phyloP scores from a whole-genome alignment of 2,329 filamentous ascomycete genomes.

The Ophioceras dolichostomum region DNA sequence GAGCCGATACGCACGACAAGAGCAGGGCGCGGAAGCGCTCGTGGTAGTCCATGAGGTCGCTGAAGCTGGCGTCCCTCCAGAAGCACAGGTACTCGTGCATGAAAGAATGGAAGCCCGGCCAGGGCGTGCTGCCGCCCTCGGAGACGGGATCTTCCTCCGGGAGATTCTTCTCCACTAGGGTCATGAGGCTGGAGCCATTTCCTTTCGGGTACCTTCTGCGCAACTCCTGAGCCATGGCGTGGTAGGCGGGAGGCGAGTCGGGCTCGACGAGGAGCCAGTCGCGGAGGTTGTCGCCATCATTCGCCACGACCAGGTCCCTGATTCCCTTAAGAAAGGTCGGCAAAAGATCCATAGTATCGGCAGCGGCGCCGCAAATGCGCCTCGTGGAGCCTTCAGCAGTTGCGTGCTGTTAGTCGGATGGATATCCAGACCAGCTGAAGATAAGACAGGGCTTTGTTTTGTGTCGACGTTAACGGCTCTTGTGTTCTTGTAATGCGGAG shows the following conservation, averaged over 20 bases:
- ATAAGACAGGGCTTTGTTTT: no score
- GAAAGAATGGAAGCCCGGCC: slow-evolving; percentile 68
- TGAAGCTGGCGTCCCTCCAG: slow-evolving; percentile 67
- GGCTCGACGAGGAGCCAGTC: slow-evolving; percentile 67
- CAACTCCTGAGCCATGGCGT: slow-evolving; percentile 55
- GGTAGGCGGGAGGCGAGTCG: slow-evolving; percentile 53
- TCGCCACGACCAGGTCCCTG: slow-evolving; percentile 36
- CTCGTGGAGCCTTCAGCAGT: no score
- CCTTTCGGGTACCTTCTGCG: slow-evolving; percentile 39
- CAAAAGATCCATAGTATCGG: slow-evolving; percentile 3
- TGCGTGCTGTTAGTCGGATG: no score
- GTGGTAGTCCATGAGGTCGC: slow-evolving; percentile 64
- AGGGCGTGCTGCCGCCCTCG: slow-evolving; percentile 53
- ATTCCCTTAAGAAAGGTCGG: slow-evolving; percentile 50
- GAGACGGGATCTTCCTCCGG: slow-evolving; percentile 51
- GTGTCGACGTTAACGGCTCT: no score
- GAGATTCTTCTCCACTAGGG: slow-evolving; percentile 49
- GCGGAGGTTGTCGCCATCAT: slow-evolving; percentile 51
- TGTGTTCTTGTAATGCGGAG: no score
- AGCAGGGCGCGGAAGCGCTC: slow-evolving; percentile 55
- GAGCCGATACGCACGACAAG: slow-evolving; percentile 64
- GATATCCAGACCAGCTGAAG: no score
- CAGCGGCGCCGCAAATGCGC: no score
- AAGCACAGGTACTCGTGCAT: slow-evolving; percentile 73
- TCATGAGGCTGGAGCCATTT: slow-evolving; percentile 43